Evolutionary conservation across 441 rosid species (phyloP).

Genomic region (Gossypium lobatum): DNA sequence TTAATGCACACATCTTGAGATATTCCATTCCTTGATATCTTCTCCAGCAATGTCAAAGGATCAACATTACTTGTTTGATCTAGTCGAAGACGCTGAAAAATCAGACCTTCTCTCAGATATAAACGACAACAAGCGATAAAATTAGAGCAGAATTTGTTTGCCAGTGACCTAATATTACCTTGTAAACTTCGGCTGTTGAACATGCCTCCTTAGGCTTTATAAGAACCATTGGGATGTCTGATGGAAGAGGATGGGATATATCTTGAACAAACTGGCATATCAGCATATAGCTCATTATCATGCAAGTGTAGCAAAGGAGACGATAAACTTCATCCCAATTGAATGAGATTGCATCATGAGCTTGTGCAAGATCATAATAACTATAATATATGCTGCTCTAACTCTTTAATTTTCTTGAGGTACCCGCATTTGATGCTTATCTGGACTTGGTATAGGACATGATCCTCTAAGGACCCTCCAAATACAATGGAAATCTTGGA

Average conservation of each 20-base stretch:
- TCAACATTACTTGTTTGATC: conserved; percentile 64
- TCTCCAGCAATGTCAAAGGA: conserved; percentile 69
- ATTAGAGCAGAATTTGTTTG: neutral
- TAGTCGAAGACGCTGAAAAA: conserved; percentile 54
- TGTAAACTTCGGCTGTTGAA: conserved; percentile 91
- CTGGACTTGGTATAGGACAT: neutral
- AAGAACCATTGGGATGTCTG: conserved; percentile 65
- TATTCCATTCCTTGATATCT: conserved; percentile 63
- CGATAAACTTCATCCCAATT: neutral
- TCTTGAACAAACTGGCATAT: conserved; percentile 69
- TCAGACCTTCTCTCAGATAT: conserved; percentile 11
- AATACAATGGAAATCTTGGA: neutral
- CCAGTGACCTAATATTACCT: conserved; percentile 35
- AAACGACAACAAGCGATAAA: neutral
- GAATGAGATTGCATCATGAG: neutral
- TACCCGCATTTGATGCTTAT: neutral
- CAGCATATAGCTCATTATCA: conserved; percentile 14
- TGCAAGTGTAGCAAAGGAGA: neutral
- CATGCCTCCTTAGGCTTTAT: conserved; percentile 87
- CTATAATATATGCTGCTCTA: neutral
- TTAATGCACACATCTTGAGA: conserved; percentile 84
- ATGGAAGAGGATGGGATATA: conserved; percentile 52
- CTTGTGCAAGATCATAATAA: neutral
- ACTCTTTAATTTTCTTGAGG: neutral
- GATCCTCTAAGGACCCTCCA: neutral